Evolutionary conservation across 2,329 filamentous ascomycete species (phyloP), one percentile per base, ranked within the genome.

Genomic region (Cryphonectria parasitica): DNA sequence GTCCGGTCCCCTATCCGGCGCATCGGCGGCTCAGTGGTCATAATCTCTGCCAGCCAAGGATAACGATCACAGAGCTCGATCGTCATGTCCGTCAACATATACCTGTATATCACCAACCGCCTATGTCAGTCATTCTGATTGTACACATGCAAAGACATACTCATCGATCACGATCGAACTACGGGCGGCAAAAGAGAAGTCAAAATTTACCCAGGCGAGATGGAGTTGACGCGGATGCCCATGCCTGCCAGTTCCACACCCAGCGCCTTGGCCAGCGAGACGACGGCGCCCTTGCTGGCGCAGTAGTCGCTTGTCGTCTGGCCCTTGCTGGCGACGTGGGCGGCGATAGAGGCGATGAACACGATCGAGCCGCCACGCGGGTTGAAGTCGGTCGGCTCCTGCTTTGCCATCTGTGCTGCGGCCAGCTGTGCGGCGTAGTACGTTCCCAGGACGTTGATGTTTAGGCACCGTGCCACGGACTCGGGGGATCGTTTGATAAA

Each of bases 281-380:
- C 77, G 8, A 85, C 83, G 0, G 83, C 84, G 13, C 81, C 82
- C 73, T 86, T 87, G 58, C 79, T 82, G 2, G 83, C 81, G 67
- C 81, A 83, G 74, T 86, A 86, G 25, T 78, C 78, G 68, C 78
- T 79, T 0, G 75, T 78, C 13, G 63, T 71, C 68, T 80, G 78
- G 17, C 74, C 77, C 41, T 77, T 77, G 67, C 76, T 78, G 6
- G 77, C 76, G 11, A 75, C 72, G 52, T 78, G 74, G 0, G 78
- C 78, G 11, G 79, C 75, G 58, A 79, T 78, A 5, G 78, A 80
- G 6, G 77, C 79, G 66, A 80, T 79, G 67, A 78, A 66, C 15
- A 80, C 76, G 45, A 80, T 78, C 0, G 77, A 79, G 3, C 78
- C 78, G 19, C 75, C 77, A 0, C 73, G 64, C 0, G 74, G 69